Evolutionary conservation across 202 grass and related monocot species (phyloP).

Genomic region (Setaria viridis): DNA sequence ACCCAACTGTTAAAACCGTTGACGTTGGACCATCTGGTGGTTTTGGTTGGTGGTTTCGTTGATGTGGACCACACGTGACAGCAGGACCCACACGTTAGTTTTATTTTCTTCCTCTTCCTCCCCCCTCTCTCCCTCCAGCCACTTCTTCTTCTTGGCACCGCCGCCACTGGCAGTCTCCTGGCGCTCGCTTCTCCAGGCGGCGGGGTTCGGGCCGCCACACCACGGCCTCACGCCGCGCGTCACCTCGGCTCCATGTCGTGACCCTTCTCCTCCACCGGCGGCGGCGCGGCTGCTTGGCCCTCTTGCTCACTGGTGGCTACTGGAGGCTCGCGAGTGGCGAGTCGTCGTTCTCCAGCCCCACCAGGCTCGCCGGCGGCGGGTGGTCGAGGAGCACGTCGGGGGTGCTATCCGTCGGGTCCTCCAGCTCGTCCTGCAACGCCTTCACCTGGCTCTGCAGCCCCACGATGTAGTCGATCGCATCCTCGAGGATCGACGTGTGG

Average conservation of each 20-base stretch:
- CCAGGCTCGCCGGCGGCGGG: constrained; percentile 49
- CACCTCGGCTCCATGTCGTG: constrained; percentile 79
- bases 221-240: too few relatives aligned
- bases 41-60: too few relatives aligned
- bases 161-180: too few relatives aligned
- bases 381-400: constrained; percentile 59
- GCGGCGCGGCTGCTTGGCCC: background rate
- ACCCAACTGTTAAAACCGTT: too few relatives aligned
- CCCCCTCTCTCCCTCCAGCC: too few relatives aligned
- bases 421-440: constrained; percentile 87
- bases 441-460: constrained; percentile 85
- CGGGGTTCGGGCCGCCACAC: too few relatives aligned
- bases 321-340: constrained; percentile 39
- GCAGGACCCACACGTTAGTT: too few relatives aligned
- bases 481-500: constrained; percentile 84
- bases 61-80: too few relatives aligned
- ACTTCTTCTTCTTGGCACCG: too few relatives aligned
- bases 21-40: too few relatives aligned
- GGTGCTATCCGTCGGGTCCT: constrained; percentile 51
- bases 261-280: constrained; percentile 10
- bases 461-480: constrained; percentile 96
- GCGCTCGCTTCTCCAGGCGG: too few relatives aligned
- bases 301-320: constrained; percentile 5
- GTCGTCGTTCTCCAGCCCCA: constrained; percentile 29
- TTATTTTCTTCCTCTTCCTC: too few relatives aligned